Base-by-base conservation (phyloP, 2,329 filamentous ascomycete genomes). In the Exophiala oligosperma region DNA sequence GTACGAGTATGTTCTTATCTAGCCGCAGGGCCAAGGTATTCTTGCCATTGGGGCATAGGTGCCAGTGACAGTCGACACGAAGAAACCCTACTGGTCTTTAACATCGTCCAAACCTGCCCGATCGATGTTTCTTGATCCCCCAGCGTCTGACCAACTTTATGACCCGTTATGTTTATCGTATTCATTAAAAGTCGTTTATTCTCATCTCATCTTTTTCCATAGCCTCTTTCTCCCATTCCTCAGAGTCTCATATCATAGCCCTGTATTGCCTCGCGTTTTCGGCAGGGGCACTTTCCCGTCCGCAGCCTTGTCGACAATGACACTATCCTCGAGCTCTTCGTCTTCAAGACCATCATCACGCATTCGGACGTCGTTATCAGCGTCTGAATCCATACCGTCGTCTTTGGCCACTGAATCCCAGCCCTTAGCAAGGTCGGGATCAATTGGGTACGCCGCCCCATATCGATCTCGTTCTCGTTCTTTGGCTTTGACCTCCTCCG, bases 241-340 rank as follows among this genome's bases (percentile, higher is more conserved):
- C 7, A 35, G 11, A 48, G 40, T 23, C 14, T 43, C 46, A 48
- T 46, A 3, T 46, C 23, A 46, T n/a, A 28, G 28, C 11, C 61
- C 58, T 21, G 58, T 56, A 47, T 56, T 46, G 21, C 29, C 40
- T 40, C 52, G 52, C 28, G 58, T 29, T 37, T 46, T 59, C 2
- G 61, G 61, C 6, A 63, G 21, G 2, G 61, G 58, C 3, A 63
- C 29, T n/a, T 57, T 47, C 8, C 46, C 49, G 23, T 52, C 35
- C 21, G 24, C 38, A 14, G 49, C 49, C 29, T 51, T 51, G 8
- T 51, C 49, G 12, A 51, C 49, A 14, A 51, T 51, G 49, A 51
- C 49, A 51, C 64, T 67, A 24, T 58, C 64, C 49, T 66, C 61
- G 17, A 67, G 58, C 23, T 64, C 63, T 37, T 64, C 63, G 43